These are phyloP conservation scores for Kwoniella shivajii DNA, from an alignment of 1,284 basidiomycete genomes.

Conservation along the genomic window DNA sequence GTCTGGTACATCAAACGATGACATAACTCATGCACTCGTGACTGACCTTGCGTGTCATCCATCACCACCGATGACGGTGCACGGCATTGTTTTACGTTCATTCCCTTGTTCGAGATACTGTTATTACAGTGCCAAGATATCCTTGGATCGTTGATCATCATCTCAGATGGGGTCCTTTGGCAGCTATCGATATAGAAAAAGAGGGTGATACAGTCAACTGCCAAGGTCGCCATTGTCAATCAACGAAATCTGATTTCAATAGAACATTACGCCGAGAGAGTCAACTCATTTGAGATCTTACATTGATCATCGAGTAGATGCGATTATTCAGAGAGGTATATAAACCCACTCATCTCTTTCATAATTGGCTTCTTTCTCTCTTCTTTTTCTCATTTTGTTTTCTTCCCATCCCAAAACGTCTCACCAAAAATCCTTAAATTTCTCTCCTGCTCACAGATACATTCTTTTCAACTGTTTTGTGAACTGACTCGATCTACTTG, in stretches of 20 bases:
- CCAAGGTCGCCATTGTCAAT: not conserved
- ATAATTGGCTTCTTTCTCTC: slow-evolving; percentile 1
- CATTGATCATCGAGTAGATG: not conserved
- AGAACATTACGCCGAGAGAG: too few species aligned
- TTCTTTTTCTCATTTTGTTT: slow-evolving; percentile 2
- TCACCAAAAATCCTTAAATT: not conserved
- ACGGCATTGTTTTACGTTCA: not conserved
- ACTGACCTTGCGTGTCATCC: too few species aligned
- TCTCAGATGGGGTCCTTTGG: not conserved
- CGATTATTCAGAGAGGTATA: slow-evolving; percentile 7
- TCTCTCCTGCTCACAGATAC: not conserved
- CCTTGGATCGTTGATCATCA: not conserved
- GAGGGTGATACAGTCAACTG: not conserved
- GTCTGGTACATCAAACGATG: not conserved
- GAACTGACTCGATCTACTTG: not conserved
- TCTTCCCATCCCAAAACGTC: not conserved
- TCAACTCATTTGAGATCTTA: not conserved
- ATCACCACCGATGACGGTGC: too few species aligned
- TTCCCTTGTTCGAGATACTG: not conserved
- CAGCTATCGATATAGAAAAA: not conserved
- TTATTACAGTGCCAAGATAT: not conserved
- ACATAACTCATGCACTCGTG: not conserved
- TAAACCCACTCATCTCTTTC: slow-evolving; percentile 4
- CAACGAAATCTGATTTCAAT: not conserved
- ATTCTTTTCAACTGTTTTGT: not conserved